Evolutionary conservation across 345 rosid species (phyloP), one percentile per base, ranked within the genome.

Genomic region (Atalantia buxifolia): DNA sequence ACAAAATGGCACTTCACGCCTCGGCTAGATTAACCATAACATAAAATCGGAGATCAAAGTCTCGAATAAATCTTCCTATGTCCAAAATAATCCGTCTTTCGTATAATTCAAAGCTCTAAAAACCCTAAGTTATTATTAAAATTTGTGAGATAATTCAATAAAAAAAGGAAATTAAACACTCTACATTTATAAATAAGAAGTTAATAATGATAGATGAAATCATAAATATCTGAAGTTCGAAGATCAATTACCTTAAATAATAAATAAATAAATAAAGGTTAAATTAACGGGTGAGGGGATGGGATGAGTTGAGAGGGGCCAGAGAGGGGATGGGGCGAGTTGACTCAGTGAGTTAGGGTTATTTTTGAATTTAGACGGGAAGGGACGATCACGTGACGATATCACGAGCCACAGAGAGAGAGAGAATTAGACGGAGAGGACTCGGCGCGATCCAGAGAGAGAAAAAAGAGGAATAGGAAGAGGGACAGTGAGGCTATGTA

Each of bases 331-430:
- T 33, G 8, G 42, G 27, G 53, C 53, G 50, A n/a, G 65, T 19
- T 50, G 71, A 67, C 72, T 76, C 79, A 24, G 40, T 48, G 79
- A 36, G 73, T 56, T 67, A 76, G 72, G 72, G 72, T 55, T n/a
- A 22, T 40, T 74, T 10, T 16, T n/a, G 6, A 7, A 16, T 4
- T 33, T 42, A 9, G 24, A 18, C 24, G 6, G 22, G 25, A 18
- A 25, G 36, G 27, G 79, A 38, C n/a, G 73, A 76, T 67, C 73
- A 76, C 79, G 79, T 63, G 78, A 31, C 22, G 60, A 76, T 66
- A 9, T 31, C 61, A 19, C 27, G 33, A 24, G 56, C 56, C 55
- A 40, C 1, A 48, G 74, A 28, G 14, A 0, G 55, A 0, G 55
- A 60, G 50, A 60, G 31, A 76, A 53, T 10, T 10, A 42, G 50